Base-by-base conservation (phyloP, 1,284 basidiomycete genomes). In the Coriolopsis trogii region DNA sequence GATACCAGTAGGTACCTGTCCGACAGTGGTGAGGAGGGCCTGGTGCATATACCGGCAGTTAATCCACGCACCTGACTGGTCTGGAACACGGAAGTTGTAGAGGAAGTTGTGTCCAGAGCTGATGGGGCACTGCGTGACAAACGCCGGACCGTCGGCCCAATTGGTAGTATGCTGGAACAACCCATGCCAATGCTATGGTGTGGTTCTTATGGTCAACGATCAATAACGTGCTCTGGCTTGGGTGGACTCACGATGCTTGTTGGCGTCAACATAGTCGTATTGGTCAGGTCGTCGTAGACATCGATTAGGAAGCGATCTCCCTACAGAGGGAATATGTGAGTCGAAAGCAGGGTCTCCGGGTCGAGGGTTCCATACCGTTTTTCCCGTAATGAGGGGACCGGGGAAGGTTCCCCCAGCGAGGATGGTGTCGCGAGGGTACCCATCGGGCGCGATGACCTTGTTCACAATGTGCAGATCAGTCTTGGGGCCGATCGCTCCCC, bases 61-160 rank as follows among this genome's bases (percentile, higher is more conserved):
- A 15, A 8, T 12, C n/a, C 5, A 26, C 33, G 18, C n/a, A 51
- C 24, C 64, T 63, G 68, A 63, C 38, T 66, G 68, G 25, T 56
- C 58, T n/a, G 61, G 58, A 7, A 55, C 57, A 10, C 33, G 55
- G 50, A 72, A 63, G 23, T 67, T 53, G 49, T 72, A 81, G 9
- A 72, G 70, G 67, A 78, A 81, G 9, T 66, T 68, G 13, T 67
- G 49, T 1, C 68, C 67, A 0, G 76, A 68, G 6, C 71, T 68
- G 49, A 82, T 79, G 3, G 77, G 77, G 58, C 81, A 82, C 55
- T 79, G 75, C 18, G 67, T 73, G 23, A 77, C 69, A 30, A 64
- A 67, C 4, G 67, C 56, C 2, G 56, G 37, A 6, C 69, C 68
- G 36, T 70, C 70, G 6, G 63, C 65, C 48, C 59, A 64, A 23